phyloP scores from a whole-genome alignment of 306 rosid genomes.

The Casuarina glauca region DNA sequence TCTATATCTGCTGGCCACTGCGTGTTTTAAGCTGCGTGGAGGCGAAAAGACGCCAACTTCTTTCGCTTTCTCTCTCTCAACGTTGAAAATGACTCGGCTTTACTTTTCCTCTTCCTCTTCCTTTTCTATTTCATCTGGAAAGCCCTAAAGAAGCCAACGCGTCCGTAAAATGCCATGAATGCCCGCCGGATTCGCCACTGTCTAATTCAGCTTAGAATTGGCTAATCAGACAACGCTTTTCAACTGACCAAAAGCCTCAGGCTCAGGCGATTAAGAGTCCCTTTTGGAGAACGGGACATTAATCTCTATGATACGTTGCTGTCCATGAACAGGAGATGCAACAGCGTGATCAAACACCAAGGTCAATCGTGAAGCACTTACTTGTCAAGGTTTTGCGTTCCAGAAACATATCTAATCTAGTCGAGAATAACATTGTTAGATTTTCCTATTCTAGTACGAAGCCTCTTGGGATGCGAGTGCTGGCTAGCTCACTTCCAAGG shows the following conservation, averaged over 20 bases:
- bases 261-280: too few relatives aligned
- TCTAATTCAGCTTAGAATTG: conserved; percentile 13
- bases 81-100: conserved; percentile 57
- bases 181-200: conserved; percentile 9
- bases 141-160: conserved; percentile 27
- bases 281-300: too few relatives aligned
- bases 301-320: too few relatives aligned
- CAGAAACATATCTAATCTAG: too few relatives aligned
- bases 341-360: too few relatives aligned
- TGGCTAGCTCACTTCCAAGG: background rate
- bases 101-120: conserved; percentile 30
- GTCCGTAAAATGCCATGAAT: conserved; percentile 31
- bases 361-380: too few relatives aligned
- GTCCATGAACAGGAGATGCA: too few relatives aligned
- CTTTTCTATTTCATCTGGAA: conserved; percentile 31
- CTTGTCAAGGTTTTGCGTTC: too few relatives aligned
- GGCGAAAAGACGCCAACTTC: conserved; percentile 89
- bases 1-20: conserved; percentile 55
- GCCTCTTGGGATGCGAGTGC: background rate
- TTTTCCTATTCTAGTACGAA: too few relatives aligned
- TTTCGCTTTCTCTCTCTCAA: conserved; percentile 34
- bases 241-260: background rate
- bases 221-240: conserved; percentile 9
- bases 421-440: too few relatives aligned
- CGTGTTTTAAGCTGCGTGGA: conserved; percentile 94